phyloP scores from a whole-genome alignment of 2,329 filamentous ascomycete species.

The Gliomastix tumulicola region DNA sequence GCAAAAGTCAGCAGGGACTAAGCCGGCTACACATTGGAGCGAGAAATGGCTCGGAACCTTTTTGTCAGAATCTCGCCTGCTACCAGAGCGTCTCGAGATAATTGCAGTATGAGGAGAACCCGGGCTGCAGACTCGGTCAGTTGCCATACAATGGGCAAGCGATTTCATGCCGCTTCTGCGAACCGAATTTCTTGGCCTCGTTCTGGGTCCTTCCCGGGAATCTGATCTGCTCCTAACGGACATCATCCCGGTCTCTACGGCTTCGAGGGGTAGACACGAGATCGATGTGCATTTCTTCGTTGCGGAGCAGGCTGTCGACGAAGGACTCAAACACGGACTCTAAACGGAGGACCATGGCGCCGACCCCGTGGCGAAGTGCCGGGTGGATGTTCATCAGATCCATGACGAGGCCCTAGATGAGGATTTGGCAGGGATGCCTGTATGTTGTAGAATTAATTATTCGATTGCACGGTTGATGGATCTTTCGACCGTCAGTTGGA shows the following conservation, averaged over 20 bases:
- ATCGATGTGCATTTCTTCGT: slow-evolving; percentile 16
- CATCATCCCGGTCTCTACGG: slow-evolving; percentile 4
- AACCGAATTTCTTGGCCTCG: slow-evolving; percentile 48
- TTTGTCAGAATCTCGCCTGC: slow-evolving; percentile 52
- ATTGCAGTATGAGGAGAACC: slow-evolving; percentile 49
- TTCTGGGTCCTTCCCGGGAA: slow-evolving; percentile 41
- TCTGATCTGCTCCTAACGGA: slow-evolving; percentile 11
- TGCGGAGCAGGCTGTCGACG: slow-evolving; percentile 15
- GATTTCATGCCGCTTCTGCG: slow-evolving; percentile 4
- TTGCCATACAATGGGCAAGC: background rate
- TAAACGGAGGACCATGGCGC: too few species aligned
- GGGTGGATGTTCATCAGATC: too few species aligned
- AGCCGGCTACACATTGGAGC: background rate
- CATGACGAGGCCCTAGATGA: too few species aligned
- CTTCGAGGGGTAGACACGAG: slow-evolving; percentile 12
- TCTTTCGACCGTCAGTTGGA: too few species aligned
- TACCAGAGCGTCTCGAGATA: slow-evolving; percentile 52
- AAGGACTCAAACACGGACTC: slow-evolving; percentile 23
- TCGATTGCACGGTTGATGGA: too few species aligned
- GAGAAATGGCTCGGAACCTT: slow-evolving; percentile 34
- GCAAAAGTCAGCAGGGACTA: background rate
- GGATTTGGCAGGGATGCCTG: too few species aligned
- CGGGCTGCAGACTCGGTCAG: slow-evolving; percentile 33
- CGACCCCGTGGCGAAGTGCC: too few species aligned
- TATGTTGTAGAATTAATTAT: too few species aligned